Conservation (phyloP, 192 early-diverging fungal species). For the Linnemannia exigua region DNA sequence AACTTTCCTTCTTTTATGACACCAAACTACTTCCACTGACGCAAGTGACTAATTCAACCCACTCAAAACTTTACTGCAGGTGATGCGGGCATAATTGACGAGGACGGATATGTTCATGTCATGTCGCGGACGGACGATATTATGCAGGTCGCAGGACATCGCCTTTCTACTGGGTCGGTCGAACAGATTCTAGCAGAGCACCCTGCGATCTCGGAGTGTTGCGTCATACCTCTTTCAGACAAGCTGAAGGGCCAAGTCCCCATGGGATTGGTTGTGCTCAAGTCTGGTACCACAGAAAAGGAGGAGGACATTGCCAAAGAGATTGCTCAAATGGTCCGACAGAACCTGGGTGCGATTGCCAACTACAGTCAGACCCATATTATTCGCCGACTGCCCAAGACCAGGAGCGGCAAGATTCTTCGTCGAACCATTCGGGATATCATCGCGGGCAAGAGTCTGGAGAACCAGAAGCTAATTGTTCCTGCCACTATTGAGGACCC, state of each 20-base stretch:
- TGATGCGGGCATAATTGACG: conserved; percentile 85
- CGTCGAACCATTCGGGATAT: conserved; percentile 82
- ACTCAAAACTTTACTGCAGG: conserved; percentile 79
- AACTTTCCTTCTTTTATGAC: too few relatives aligned
- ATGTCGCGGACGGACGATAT: conserved; percentile 83
- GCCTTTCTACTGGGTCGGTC: conserved; percentile 83
- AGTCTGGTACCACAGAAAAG: conserved; percentile 35
- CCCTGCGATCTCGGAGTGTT: conserved; percentile 74
- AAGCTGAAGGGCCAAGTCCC: conserved; percentile 78
- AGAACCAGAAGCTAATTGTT: conserved; percentile 58
- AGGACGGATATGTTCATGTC: conserved; percentile 79
- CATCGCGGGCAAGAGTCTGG: conserved; percentile 70
- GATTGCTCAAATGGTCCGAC: conserved; percentile 72
- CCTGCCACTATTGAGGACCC: conserved; percentile 90
- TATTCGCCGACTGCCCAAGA: conserved; percentile 86
- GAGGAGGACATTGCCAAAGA: conserved; percentile 58
- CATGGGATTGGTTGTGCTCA: conserved; percentile 71
- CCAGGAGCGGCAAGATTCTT: conserved; percentile 87
- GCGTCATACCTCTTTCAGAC: conserved; percentile 77
- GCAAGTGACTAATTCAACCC: too few relatives aligned
- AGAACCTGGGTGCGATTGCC: conserved; percentile 85
- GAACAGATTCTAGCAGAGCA: conserved; percentile 83
- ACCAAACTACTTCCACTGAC: too few relatives aligned
- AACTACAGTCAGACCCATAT: conserved; percentile 80
- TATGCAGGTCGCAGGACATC: conserved; percentile 91